phyloP scores from a whole-genome alignment of 106 monocot genomes.

The Triglochin maritima region DNA sequence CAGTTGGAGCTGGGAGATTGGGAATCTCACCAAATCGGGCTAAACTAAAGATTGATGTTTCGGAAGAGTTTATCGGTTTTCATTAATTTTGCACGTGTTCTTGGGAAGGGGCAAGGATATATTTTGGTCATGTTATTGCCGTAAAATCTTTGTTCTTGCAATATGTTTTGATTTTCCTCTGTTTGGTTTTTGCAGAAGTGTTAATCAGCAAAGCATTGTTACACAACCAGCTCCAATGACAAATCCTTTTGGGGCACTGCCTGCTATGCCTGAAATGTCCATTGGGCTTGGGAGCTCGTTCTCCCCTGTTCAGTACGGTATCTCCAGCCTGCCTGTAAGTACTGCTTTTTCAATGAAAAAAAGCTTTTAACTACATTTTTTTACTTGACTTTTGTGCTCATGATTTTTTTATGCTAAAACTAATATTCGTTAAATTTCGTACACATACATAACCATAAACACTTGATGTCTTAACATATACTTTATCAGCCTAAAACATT shows the following conservation, averaged over 20 bases:
- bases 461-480: background rate
- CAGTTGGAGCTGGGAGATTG: too few species aligned
- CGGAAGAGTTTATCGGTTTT: too few species aligned
- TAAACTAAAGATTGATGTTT: too few species aligned
- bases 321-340: constrained; percentile 95
- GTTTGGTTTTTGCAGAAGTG: constrained; percentile 24
- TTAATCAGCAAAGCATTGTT: constrained; percentile 45
- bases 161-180: constrained; percentile 1
- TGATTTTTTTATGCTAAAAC: background rate
- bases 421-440: background rate
- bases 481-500: background rate
- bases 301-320: constrained; percentile 89
- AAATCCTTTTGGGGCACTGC: constrained; percentile 89
- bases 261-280: constrained; percentile 92
- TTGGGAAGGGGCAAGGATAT: too few species aligned
- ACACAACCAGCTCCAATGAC: constrained; percentile 62
- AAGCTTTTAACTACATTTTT: too few species aligned
- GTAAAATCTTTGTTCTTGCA: too few species aligned
- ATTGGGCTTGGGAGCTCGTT: constrained; percentile 61
- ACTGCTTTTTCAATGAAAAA: background rate
- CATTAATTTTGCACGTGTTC: too few species aligned
- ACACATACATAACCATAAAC: too few species aligned
- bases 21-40: too few species aligned
- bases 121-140: too few species aligned
- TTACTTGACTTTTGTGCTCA: background rate